Evolutionary conservation across 1,139 yeast genomes (phyloP).

Genomic region (Pichia sp.): DNA sequence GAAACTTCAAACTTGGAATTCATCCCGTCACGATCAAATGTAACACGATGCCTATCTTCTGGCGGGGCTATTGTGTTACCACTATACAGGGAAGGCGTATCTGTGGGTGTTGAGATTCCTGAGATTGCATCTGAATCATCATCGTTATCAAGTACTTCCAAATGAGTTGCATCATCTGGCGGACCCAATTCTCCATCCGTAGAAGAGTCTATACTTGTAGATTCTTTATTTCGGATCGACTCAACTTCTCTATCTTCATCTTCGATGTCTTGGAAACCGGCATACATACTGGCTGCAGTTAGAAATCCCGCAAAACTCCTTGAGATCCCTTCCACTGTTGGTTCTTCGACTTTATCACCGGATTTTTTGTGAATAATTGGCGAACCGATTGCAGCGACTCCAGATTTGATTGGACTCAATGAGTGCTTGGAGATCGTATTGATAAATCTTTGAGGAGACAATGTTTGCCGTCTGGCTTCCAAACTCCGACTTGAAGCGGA

Average conservation of each 20-base stretch:
- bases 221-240: slow-evolving; percentile 5
- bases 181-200: slow-evolving; percentile 4
- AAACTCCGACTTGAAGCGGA: background rate
- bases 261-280: slow-evolving; percentile 38
- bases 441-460: slow-evolving; percentile 22
- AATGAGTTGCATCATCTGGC: slow-evolving; percentile 6
- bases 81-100: background rate
- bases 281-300: slow-evolving; percentile 50
- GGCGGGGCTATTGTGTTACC: background rate
- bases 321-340: slow-evolving; percentile 37
- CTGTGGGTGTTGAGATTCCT: slow-evolving; percentile 1
- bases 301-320: slow-evolving; percentile 46
- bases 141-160: slow-evolving; percentile 2
- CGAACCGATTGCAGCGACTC: slow-evolving; percentile 6
- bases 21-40: background rate
- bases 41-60: background rate
- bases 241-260: slow-evolving; percentile 23
- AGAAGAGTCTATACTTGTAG: background rate
- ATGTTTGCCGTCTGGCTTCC: slow-evolving; percentile 11
- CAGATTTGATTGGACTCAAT: slow-evolving; percentile 10
- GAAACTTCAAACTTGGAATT: slow-evolving; percentile 34
- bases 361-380: background rate
- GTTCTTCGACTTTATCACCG: slow-evolving; percentile 8
- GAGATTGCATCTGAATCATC: slow-evolving; percentile 4
- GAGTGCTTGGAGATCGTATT: slow-evolving; percentile 20